Percentiles rank a stretch among this genome's conserved stretches.
Conservation (phyloP, 805 yeast species). For the Isabelozyma gotoi region DNA sequence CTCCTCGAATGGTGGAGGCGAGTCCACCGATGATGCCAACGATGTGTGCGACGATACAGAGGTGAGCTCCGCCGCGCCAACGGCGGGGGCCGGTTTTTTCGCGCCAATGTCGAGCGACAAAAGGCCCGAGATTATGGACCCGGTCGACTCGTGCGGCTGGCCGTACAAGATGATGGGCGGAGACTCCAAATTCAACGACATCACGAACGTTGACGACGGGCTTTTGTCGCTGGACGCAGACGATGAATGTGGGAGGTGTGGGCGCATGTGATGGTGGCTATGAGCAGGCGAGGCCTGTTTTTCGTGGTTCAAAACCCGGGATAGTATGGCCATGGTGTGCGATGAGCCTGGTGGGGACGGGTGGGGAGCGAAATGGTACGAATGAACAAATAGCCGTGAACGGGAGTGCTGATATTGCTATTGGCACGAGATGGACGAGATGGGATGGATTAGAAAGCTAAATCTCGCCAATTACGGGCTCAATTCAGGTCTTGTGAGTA, state of each 20-base stretch:
- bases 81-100: constrained; percentile 1
- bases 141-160: constrained; percentile 70
- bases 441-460: no score
- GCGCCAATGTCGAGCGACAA: constrained; percentile 45
- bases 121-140: constrained; percentile 82
- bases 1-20: constrained; percentile 35
- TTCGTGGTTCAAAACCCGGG: constrained; percentile 19
- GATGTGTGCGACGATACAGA: constrained; percentile 11
- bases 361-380: no score
- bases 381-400: no score
- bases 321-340: constrained; percentile 18
- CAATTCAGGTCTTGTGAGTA: no score
- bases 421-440: no score
- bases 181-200: constrained; percentile 72
- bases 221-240: background rate
- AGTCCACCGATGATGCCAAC: constrained; percentile 14
- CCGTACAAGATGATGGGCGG: constrained; percentile 93
- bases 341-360: no score
- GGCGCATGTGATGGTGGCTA: background rate
- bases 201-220: constrained; percentile 30
- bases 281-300: background rate
- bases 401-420: no score
- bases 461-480: no score
- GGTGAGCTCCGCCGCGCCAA: constrained; percentile 12
- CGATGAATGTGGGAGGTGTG: background rate